Evolutionary conservation across 441 rosid genomes (phyloP).

Genomic region (Populus tomentosa): DNA sequence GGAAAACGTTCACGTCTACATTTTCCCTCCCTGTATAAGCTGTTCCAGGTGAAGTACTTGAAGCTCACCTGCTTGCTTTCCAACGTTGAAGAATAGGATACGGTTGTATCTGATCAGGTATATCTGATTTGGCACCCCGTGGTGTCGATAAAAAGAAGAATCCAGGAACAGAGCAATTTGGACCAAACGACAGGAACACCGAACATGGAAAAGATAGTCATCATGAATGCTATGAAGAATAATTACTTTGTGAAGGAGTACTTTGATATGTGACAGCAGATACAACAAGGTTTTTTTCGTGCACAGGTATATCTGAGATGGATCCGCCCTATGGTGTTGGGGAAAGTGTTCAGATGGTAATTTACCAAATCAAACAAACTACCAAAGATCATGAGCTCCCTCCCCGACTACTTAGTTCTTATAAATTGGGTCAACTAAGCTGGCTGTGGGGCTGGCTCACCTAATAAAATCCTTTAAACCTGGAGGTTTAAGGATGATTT

Average conservation of each 20-base stretch:
- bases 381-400: neutral
- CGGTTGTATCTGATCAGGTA: constrained; percentile 86
- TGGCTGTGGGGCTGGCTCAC: no score
- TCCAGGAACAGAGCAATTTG: constrained; percentile 71
- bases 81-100: constrained; percentile 56
- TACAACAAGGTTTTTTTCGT: neutral
- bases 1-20: no score
- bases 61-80: constrained; percentile 56
- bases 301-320: neutral
- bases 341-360: neutral
- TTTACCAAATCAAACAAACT: neutral
- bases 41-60: neutral
- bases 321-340: neutral
- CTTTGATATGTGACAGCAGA: constrained; percentile 31
- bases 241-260: constrained; percentile 51
- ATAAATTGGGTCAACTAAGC: no score
- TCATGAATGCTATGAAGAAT: constrained; percentile 57
- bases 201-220: constrained; percentile 76
- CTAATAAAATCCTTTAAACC: neutral
- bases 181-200: constrained; percentile 90
- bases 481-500: neutral
- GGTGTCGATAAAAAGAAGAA: constrained; percentile 62
- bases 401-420: neutral
- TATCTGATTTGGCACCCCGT: constrained; percentile 73
- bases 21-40: neutral